A percentile compares a stretch with the other conserved stretches of the same genome.
phyloP scores from a whole-genome alignment of 1,139 yeast species.

The Zygoascus meyerae region DNA sequence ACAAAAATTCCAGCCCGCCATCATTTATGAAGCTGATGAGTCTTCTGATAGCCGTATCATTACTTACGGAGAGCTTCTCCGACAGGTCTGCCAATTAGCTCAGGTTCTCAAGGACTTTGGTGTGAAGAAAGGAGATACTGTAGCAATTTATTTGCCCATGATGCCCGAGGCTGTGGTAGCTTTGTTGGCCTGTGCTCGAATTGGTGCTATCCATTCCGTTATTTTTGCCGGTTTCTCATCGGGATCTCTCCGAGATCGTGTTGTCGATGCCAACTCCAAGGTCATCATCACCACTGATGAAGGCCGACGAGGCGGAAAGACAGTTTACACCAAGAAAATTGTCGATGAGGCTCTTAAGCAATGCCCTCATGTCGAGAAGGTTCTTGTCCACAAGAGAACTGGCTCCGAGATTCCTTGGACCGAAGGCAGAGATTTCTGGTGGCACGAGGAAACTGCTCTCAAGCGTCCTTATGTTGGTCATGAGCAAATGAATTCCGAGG shows the following conservation, averaged over 20 bases:
- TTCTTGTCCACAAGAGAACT: conserved; percentile 82
- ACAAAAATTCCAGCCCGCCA: conserved; percentile 41
- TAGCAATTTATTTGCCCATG: conserved; percentile 96
- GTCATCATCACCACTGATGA: conserved; percentile 94
- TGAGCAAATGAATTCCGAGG: conserved; percentile 82
- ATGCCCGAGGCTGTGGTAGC: conserved; percentile 92
- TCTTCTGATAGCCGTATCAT: conserved; percentile 62
- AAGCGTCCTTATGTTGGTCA: conserved; percentile 85
- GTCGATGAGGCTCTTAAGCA: conserved; percentile 86
- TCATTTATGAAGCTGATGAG: conserved; percentile 94
- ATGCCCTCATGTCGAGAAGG: conserved; percentile 76
- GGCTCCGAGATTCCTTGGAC: conserved; percentile 65
- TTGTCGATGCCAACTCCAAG: conserved; percentile 79
- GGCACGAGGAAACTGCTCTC: conserved; percentile 82
- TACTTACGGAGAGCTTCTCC: conserved; percentile 80
- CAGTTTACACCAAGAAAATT: conserved; percentile 83
- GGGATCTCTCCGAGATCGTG: conserved; percentile 88
- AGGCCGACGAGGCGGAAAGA: conserved; percentile 94
- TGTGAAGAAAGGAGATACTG: conserved; percentile 87
- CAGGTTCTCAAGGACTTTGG: conserved; percentile 86
- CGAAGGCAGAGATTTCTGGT: conserved; percentile 85
- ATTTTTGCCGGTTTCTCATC: conserved; percentile 96
- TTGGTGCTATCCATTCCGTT: conserved; percentile 96
- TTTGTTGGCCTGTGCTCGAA: conserved; percentile 87
- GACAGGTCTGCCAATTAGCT: conserved; percentile 84